A percentile compares a stretch with the other conserved stretches of the same genome.
phyloP scores from a whole-genome alignment of 768 basidiomycete species.

The Crassisporium funariophilum region DNA sequence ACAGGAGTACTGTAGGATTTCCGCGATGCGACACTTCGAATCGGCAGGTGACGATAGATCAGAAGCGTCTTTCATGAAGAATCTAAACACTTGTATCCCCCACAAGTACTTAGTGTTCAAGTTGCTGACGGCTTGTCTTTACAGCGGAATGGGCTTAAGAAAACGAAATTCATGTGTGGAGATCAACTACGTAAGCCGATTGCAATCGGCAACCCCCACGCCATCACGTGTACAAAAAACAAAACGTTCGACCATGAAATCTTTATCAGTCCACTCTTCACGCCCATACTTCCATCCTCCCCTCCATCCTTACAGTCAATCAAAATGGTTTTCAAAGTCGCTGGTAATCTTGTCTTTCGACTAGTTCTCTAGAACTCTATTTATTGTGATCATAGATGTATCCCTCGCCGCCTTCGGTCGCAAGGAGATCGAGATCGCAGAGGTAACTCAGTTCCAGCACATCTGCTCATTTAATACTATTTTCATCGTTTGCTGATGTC shows the following conservation, averaged over 20 bases:
- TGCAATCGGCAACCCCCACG: no score
- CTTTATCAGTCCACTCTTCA: conserved; percentile 16
- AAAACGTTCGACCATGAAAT: conserved; percentile 39
- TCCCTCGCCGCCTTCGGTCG: conserved; percentile 99
- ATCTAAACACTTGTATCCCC: no score
- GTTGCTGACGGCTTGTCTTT: no score
- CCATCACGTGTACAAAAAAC: conserved; percentile 37
- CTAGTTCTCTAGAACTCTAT: neutral
- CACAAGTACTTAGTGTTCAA: no score
- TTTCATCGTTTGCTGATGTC: conserved; percentile 17
- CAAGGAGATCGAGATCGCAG: conserved; percentile 99
- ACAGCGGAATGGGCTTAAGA: no score
- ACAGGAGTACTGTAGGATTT: conserved; percentile 76
- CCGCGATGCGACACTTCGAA: conserved; percentile 57
- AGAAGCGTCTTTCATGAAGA: no score
- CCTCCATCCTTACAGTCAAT: conserved; percentile 21
- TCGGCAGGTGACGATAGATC: conserved; percentile 3
- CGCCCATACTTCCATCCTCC: conserved; percentile 24
- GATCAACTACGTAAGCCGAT: no score
- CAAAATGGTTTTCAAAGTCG: conserved; percentile 88
- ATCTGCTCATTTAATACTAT: conserved; percentile 9
- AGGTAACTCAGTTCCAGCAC: conserved; percentile 53
- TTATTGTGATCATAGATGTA: conserved; percentile 54
- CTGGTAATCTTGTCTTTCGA: conserved; percentile 49
- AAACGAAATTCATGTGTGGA: no score